Evolutionary conservation across 78 protist genomes (phyloP), one percentile per base, ranked within the genome.

Genomic region (Parvularia atlantis): DNA sequence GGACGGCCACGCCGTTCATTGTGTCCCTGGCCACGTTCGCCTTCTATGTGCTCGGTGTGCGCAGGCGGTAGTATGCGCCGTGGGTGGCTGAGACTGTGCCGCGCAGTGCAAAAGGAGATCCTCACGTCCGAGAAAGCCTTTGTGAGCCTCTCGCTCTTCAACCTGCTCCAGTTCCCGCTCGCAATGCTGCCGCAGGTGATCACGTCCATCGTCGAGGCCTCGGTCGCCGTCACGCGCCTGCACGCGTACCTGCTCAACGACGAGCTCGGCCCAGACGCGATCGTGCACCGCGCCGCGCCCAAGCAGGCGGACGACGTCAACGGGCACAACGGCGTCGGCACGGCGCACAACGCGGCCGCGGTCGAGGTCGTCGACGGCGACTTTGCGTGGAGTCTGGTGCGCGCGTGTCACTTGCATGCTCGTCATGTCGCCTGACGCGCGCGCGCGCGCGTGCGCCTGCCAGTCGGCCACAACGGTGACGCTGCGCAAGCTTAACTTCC

Each of bases 101-200:
- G n/a, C n/a, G n/a, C n/a, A n/a, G n/a, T n/a, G n/a, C n/a, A n/a
- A n/a, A n/a, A n/a, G n/a, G n/a, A n/a, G n/a, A n/a, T n/a, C 0
- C 72, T 92, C 44, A 83, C 91, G 1, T 82, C 94, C 10, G 73
- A 66, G 10, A 62, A 61, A 59, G 93, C 89, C 22, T 92, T 92
- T 77, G 86, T 91, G 5, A n/a, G 88, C 0, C 75, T 92, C 10
- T 44, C 91, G 24, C 74, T 88, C 28, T 88, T 92, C 76, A 81
- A 78, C 59, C 73, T 92, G 11, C 78, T 92, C 68, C 88, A 82
- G 31, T 77, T 88, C 69, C 95, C 97, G n/a, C 63, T 93, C 48
- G 48, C 64, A 53, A 75, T 85, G 85, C 59, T 91, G 19, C 95
- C 95, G 31, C 40, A 24, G 16, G 71, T 84, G 13, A 56, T 87